phyloP scores from a whole-genome alignment of 805 yeast species.

The Candida andamanensis region DNA sequence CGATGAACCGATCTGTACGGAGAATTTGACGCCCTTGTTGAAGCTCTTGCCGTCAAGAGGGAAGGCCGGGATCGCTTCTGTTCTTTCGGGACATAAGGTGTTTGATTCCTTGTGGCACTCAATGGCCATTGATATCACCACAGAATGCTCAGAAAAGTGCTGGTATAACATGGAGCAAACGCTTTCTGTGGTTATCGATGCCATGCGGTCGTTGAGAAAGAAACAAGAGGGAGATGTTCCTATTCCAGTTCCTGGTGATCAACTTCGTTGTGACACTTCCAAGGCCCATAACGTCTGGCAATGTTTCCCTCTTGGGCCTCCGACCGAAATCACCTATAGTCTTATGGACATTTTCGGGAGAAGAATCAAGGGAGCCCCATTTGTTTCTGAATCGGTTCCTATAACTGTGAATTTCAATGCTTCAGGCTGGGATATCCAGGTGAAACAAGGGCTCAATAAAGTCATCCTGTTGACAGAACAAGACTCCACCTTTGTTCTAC shows the following conservation, averaged over 20 bases:
- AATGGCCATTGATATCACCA: constrained; percentile 76
- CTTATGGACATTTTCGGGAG: constrained; percentile 69
- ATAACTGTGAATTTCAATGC: constrained; percentile 41
- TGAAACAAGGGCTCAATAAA: constrained; percentile 9
- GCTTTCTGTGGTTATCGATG: constrained; percentile 68
- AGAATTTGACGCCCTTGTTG: constrained; percentile 88
- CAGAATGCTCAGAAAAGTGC: constrained; percentile 47
- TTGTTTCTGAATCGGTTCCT: constrained; percentile 32
- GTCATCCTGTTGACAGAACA: constrained; percentile 6
- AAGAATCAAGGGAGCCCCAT: constrained; percentile 57
- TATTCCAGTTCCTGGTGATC: constrained; percentile 64
- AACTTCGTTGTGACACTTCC: constrained; percentile 66
- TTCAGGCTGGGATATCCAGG: constrained; percentile 44
- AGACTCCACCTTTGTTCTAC: constrained; percentile 15
- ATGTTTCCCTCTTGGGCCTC: constrained; percentile 74
- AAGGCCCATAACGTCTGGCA: constrained; percentile 57
- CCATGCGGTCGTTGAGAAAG: constrained; percentile 62
- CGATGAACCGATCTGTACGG: constrained; percentile 94
- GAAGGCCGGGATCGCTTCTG: constrained; percentile 77
- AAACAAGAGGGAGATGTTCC: constrained; percentile 64
- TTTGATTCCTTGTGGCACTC: constrained; percentile 94
- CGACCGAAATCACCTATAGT: constrained; percentile 43
- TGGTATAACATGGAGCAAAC: constrained; percentile 54
- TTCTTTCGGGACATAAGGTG: constrained; percentile 84
- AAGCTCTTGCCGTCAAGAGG: constrained; percentile 90